phyloP scores from a whole-genome alignment of 768 basidiomycete species.

The Sporobolomyces phaffii region DNA sequence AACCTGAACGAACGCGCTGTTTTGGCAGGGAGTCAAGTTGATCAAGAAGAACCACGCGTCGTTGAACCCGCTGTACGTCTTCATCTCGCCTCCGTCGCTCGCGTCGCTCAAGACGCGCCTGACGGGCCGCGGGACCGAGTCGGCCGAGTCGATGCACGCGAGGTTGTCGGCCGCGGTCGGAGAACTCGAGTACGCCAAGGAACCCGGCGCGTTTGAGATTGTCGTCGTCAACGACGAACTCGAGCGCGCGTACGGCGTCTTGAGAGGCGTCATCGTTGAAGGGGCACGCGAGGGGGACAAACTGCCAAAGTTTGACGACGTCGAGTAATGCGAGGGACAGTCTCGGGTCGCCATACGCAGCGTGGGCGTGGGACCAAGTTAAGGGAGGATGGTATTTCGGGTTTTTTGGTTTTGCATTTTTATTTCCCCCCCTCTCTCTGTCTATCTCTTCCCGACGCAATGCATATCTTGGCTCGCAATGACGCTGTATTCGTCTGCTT shows the following conservation, averaged over 20 bases:
- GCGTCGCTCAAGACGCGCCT: conserved; percentile 64
- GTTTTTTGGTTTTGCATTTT: no score
- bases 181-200: conserved; percentile 78
- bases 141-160: conserved; percentile 62
- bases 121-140: conserved; percentile 74
- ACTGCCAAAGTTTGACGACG: conserved; percentile 53
- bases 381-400: no score
- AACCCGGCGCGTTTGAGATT: conserved; percentile 62
- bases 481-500: no score
- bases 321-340: no score
- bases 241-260: conserved; percentile 70
- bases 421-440: no score
- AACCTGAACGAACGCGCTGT: no score
- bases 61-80: conserved; percentile 79
- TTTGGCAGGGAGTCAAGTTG: conserved; percentile 85
- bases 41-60: conserved; percentile 65
- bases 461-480: no score
- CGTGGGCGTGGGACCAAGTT: no score
- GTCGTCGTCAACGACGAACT: conserved; percentile 87
- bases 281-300: conserved; percentile 58
- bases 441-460: no score
- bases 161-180: conserved; percentile 69
- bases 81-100: conserved; percentile 82
- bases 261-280: conserved; percentile 70
- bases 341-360: no score